phyloP scores from a whole-genome alignment of 2,329 filamentous ascomycete species.

The Aspergillus quadrilineatus region DNA sequence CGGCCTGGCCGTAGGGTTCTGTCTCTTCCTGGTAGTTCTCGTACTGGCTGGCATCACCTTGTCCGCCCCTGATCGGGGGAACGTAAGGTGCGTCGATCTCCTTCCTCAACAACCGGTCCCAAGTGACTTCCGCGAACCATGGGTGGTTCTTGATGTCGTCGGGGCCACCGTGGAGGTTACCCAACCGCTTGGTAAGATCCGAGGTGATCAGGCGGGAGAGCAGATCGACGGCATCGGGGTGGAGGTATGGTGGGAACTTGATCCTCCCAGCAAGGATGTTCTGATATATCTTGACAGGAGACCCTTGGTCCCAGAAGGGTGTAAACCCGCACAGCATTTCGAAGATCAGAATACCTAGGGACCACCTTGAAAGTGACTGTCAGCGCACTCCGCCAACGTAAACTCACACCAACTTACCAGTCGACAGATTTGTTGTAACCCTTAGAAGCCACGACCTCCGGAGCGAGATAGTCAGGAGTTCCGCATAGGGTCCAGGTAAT shows the following conservation, averaged over 20 bases:
- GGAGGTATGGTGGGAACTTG: constrained; percentile 95
- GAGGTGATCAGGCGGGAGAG: constrained; percentile 90
- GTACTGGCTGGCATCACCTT: constrained; percentile 94
- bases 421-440: constrained; percentile 99
- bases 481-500: constrained; percentile 99
- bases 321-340: constrained; percentile 99
- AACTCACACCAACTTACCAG: constrained; percentile 65
- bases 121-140: constrained; percentile 97
- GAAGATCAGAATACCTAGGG: constrained; percentile 94
- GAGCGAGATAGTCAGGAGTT: constrained; percentile 94
- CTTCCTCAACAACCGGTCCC: constrained; percentile 90
- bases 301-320: constrained; percentile 97
- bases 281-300: constrained; percentile 98
- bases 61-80: constrained; percentile 87
- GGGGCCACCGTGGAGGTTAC: constrained; percentile 87
- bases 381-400: not conserved
- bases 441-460: constrained; percentile 98
- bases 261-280: constrained; percentile 95
- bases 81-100: constrained; percentile 98
- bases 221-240: constrained; percentile 89
- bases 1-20: constrained; percentile 79
- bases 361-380: constrained; percentile 69
- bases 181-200: constrained; percentile 90
- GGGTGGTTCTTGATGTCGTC: constrained; percentile 92
- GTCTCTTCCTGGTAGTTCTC: constrained; percentile 97